Base-by-base conservation (phyloP, 1,139 yeast genomes). In the Magnusiomyces suaveolens region DNA sequence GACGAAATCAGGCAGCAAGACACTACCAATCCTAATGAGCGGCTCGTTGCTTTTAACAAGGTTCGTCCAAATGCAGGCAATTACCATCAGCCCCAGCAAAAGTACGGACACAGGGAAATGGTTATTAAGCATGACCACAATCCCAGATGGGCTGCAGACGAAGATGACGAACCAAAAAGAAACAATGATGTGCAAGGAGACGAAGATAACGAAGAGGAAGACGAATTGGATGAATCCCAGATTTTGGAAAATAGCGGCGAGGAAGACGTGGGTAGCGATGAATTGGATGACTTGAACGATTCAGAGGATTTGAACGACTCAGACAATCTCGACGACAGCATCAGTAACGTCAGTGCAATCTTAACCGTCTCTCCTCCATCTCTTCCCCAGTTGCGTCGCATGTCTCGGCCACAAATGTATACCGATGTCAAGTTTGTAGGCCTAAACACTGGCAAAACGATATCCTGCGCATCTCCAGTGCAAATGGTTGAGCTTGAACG, bases 401-500 rank as follows among this genome's bases (percentile, higher is more conserved):
- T 48, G 2, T 52, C 59, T 10, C 46, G 54, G n/a, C 56, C 59
- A 2, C 57, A 54, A 38, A 46, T 55, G 16, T 46, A 47, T 24
- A 24, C 54, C n/a, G 58, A 56, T 18, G 54, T 54, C 33, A 54
- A 56, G 48, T 52, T 56, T 32, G 51, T 52, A 32, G 55, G 52
- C 12, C 44, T 47, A 33, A 62, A 55, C 52, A 62, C 61, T 41
- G 55, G 52, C 39, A 56, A 59, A 51, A 53, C 56, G 29, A 65
- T 70, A 48, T 86, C 92, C 1, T 73, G 83, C 55, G 84, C 90
- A 18, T 80, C 92, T 1, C 92, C 96, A 0, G 81, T 87, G 6
- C 96, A 89, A 68, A 70, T 88, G 58, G 73, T 84, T n/a, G 95
- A 87, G 60, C 79, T 88, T 56, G 94, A 87, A 66, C 75, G 86